Conservation (phyloP, 441 rosid genomes). For the Aquilaria agallochum region DNA sequence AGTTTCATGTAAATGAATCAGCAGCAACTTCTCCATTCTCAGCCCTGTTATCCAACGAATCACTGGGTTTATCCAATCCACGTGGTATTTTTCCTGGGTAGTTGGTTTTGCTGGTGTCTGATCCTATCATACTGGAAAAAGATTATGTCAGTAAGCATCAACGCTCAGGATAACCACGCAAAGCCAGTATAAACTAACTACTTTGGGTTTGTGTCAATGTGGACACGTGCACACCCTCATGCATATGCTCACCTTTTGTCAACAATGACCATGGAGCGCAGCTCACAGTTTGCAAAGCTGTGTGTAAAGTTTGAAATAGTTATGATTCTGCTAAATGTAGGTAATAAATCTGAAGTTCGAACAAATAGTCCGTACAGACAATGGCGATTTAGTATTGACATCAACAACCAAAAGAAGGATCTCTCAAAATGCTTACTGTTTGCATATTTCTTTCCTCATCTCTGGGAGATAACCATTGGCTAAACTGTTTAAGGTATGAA, state of each 20-base stretch:
- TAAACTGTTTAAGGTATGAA: slow-evolving; percentile 62
- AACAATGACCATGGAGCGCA: slow-evolving; percentile 83
- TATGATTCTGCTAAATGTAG: slow-evolving; percentile 7
- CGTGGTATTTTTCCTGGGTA: slow-evolving; percentile 84
- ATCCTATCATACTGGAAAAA: slow-evolving; percentile 62
- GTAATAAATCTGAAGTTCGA: not conserved
- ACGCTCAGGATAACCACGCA: not conserved
- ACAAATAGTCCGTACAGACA: not conserved
- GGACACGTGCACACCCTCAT: not conserved
- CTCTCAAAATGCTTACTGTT: slow-evolving; percentile 44
- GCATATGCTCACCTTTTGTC: slow-evolving; percentile 52
- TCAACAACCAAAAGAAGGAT: slow-evolving; percentile 4
- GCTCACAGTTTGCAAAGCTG: slow-evolving; percentile 96
- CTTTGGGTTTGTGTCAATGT: not conserved
- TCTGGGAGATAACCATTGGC: slow-evolving; percentile 79
- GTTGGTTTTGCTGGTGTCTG: slow-evolving; percentile 51
- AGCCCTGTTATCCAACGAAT: slow-evolving; percentile 23
- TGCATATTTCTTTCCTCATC: slow-evolving; percentile 70
- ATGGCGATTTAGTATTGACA: slow-evolving; percentile 4
- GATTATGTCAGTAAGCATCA: too few relatives aligned
- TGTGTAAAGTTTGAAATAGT: slow-evolving; percentile 10
- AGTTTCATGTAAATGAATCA: slow-evolving; percentile 13
- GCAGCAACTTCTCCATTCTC: slow-evolving; percentile 24
- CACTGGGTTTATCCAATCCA: slow-evolving; percentile 55
- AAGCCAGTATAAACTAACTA: not conserved